Conservation (phyloP, 768 basidiomycete genomes). For the Tulasnella sp. region DNA sequence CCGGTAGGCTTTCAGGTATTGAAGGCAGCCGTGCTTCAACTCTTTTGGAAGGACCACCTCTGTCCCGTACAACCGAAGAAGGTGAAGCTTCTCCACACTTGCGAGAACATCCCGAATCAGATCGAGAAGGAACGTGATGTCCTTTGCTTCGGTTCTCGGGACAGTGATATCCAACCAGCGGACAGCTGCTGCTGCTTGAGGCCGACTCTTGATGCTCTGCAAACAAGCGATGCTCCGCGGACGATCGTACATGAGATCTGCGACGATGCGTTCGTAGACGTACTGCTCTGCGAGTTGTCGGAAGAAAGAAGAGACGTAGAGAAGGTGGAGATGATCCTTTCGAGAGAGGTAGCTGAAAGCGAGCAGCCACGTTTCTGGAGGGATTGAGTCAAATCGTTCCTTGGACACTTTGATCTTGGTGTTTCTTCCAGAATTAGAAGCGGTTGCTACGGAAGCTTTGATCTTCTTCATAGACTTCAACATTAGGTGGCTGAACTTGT, state of each 20-base stretch:
- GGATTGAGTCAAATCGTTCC: not conserved
- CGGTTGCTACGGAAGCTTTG: not conserved
- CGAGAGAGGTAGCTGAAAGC: not conserved
- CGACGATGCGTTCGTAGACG: not conserved
- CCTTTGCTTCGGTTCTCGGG: not conserved
- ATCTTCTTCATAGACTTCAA: not conserved
- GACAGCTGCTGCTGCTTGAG: not conserved
- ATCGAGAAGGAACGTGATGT: not conserved
- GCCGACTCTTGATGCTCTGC: not conserved
- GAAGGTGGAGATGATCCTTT: not conserved
- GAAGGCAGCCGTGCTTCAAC: not conserved
- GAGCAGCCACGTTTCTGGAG: not conserved
- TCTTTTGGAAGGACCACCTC: not conserved
- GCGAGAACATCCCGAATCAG: not conserved
- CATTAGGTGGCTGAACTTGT: not conserved
- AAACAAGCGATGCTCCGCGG: not conserved
- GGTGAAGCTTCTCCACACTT: not conserved
- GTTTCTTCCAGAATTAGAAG: not conserved
- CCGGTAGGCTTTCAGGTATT: not conserved
- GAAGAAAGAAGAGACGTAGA: not conserved
- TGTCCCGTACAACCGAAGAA: not conserved
- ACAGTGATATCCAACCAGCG: not conserved
- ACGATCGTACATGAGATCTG: not conserved
- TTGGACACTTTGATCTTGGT: too few relatives aligned
- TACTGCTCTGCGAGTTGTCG: not conserved